phyloP scores from a whole-genome alignment of 2,329 filamentous ascomycete genomes.

The Paecilomyces dactylethromorphus region DNA sequence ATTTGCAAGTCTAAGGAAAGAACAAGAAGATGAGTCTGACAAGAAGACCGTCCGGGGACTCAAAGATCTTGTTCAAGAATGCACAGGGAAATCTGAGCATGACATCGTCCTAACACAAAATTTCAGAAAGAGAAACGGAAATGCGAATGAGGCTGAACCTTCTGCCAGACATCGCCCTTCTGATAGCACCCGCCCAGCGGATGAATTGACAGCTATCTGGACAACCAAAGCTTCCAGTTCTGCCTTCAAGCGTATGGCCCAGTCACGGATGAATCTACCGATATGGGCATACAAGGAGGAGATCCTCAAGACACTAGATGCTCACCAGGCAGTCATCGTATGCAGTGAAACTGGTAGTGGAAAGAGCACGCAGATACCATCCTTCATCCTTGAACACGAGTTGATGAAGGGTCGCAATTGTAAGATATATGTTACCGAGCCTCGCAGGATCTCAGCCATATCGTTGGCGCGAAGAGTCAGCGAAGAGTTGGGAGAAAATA shows the following conservation, averaged over 20 bases:
- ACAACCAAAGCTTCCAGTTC: conserved; percentile 42
- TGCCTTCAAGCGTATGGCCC: conserved; percentile 72
- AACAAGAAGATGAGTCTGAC: conserved; percentile 62
- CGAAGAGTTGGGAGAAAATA: conserved; percentile 84
- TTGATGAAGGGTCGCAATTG: conserved; percentile 72
- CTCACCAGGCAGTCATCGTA: conserved; percentile 81
- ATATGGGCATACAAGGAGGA: conserved; percentile 81
- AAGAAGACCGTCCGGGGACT: conserved; percentile 62
- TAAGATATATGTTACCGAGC: conserved; percentile 94
- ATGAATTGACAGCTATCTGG: conserved; percentile 48
- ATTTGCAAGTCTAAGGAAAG: conserved; percentile 64
- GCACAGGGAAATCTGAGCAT: conserved; percentile 50
- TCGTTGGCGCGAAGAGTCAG: conserved; percentile 89
- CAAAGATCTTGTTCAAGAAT: conserved; percentile 34
- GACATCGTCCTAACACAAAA: conserved; percentile 71
- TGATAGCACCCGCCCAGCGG: conserved; percentile 21
- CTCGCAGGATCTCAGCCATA: conserved; percentile 90
- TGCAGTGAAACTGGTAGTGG: conserved; percentile 96
- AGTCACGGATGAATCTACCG: conserved; percentile 70
- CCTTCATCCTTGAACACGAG: conserved; percentile 86
- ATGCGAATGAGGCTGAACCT: conserved; percentile 19
- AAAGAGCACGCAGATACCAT: conserved; percentile 96
- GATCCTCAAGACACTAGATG: conserved; percentile 69
- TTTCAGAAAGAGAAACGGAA: conserved; percentile 52
- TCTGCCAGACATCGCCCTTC: conserved; percentile 14